Percentiles rank a stretch among this genome's conserved stretches.
Conservation (phyloP, 2,329 filamentous ascomycete genomes). For the Claviceps quebecensis region DNA sequence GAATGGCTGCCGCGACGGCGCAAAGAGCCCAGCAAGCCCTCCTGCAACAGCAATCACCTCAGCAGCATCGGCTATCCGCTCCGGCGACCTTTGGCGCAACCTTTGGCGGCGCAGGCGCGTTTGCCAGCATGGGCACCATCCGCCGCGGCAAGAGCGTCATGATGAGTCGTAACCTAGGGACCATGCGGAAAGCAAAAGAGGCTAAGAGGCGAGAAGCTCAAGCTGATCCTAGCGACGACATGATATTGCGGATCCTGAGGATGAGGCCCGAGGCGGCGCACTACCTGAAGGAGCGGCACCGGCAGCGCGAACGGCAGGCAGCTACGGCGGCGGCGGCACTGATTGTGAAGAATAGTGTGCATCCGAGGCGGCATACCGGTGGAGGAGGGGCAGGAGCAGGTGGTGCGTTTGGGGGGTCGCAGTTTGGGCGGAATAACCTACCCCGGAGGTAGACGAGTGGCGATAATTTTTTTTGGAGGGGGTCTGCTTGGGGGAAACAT, state of each 20-base stretch:
- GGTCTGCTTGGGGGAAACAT: background rate
- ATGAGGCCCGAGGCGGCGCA: conserved; percentile 84
- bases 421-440: conserved; percentile 31
- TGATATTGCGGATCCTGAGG: conserved; percentile 86
- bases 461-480: background rate
- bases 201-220: conserved; percentile 92
- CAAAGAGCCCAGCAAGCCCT: conserved; percentile 60
- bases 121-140: conserved; percentile 56
- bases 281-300: conserved; percentile 79
- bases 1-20: conserved; percentile 81
- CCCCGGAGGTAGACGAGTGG: conserved; percentile 27
- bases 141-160: conserved; percentile 68
- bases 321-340: conserved; percentile 82
- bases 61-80: conserved; percentile 55
- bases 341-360: conserved; percentile 85
- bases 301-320: conserved; percentile 86
- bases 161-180: conserved; percentile 85
- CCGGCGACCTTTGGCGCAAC: conserved; percentile 34
- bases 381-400: conserved; percentile 9
- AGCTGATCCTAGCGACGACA: conserved; percentile 92
- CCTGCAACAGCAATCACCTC: conserved; percentile 21
- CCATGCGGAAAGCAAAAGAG: conserved; percentile 91
- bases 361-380: conserved; percentile 38
- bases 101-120: conserved; percentile 24
- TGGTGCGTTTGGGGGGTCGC: conserved; percentile 14